Evolutionary conservation across 179 eudicot species (phyloP).

Genomic region (Silene vulgaris): DNA sequence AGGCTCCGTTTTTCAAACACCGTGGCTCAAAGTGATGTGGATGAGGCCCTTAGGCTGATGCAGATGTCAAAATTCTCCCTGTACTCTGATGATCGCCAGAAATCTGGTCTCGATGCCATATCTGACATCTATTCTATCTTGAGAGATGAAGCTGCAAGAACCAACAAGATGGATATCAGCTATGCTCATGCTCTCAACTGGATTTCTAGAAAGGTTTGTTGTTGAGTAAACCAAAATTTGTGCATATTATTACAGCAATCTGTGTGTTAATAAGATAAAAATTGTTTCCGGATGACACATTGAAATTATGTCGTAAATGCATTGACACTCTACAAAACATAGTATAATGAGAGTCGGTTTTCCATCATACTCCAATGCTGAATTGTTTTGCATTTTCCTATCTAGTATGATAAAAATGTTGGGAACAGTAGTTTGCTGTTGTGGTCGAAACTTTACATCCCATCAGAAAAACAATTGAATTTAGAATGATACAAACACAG

Average conservation of each 20-base stretch:
- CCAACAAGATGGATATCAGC: conserved; percentile 69
- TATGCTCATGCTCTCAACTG: conserved; percentile 93
- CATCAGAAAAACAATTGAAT: background rate
- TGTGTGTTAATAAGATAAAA: too few relatives aligned
- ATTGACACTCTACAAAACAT: too few relatives aligned
- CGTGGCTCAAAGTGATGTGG: conserved; percentile 94
- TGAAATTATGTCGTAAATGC: too few relatives aligned
- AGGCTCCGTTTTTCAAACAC: conserved; percentile 78
- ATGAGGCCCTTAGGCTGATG: conserved; percentile 88
- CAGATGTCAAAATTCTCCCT: conserved; percentile 99
- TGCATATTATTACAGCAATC: background rate
- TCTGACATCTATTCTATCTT: conserved; percentile 90
- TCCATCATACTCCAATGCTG: too few relatives aligned
- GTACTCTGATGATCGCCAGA: conserved; percentile 92
- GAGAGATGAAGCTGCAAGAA: conserved; percentile 94
- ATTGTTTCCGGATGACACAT: too few relatives aligned
- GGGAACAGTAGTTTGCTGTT: too few relatives aligned
- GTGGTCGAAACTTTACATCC: background rate
- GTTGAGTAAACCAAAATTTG: background rate
- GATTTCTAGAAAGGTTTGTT: conserved; percentile 92
- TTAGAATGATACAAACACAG: background rate
- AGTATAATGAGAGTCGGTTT: too few relatives aligned
- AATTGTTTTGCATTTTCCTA: too few relatives aligned
- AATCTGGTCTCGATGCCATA: conserved; percentile 89
- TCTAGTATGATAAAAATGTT: too few relatives aligned